A percentile compares a stretch with the other conserved stretches of the same genome.
Evolutionary conservation across 225 moss, liverwort and hornwort genomes (phyloP).

Genomic region (Sphagnum tenellum): DNA sequence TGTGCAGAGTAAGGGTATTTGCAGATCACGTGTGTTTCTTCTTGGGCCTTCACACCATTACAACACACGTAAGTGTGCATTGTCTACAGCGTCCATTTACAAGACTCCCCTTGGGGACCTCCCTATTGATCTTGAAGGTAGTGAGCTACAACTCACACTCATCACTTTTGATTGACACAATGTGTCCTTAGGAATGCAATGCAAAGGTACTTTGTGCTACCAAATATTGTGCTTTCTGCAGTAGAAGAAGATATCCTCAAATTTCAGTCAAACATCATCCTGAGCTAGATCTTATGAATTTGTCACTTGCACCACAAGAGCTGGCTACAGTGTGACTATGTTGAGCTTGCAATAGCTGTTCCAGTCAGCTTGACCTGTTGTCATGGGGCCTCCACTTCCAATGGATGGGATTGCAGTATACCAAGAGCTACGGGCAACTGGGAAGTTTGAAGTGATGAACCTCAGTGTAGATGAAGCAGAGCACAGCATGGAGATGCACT

Average conservation of each 20-base stretch:
- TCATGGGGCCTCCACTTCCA: not conserved
- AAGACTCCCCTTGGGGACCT: slow-evolving; percentile 86
- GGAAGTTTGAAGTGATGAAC: slow-evolving; percentile 87
- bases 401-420: slow-evolving; percentile 51
- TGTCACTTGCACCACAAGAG: no score
- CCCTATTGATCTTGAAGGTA: slow-evolving; percentile 87
- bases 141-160: no score
- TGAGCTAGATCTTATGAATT: no score
- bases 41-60: slow-evolving; percentile 93
- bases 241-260: no score
- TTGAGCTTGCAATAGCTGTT: no score
- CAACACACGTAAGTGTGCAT: slow-evolving; percentile 75
- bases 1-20: slow-evolving; percentile 13
- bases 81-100: slow-evolving; percentile 70
- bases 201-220: no score
- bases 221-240: no score
- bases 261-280: no score
- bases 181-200: no score
- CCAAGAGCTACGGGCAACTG: slow-evolving; percentile 71
- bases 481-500: slow-evolving; percentile 97
- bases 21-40: slow-evolving; percentile 80
- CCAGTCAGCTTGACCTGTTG: no score
- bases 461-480: slow-evolving; percentile 83
- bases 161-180: no score
- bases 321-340: no score